Evolutionary conservation across 2,329 filamentous ascomycete species (phyloP), one percentile per base, ranked within the genome.

Genomic region (Tolypocladium ovalisporum): DNA sequence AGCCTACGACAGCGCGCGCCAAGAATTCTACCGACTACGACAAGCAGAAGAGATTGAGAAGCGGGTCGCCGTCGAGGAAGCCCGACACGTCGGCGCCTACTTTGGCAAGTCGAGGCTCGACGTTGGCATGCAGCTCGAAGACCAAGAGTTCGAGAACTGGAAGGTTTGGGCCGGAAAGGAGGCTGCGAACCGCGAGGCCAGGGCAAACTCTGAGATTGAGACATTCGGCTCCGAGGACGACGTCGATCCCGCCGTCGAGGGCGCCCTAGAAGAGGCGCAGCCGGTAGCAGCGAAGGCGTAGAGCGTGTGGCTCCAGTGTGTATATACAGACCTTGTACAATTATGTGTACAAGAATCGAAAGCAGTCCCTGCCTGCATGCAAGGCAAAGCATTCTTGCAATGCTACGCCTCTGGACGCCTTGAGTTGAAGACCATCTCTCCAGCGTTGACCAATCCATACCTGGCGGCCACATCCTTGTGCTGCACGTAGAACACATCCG

Each of bases 11-110:
- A 76, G 79, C 57, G 91, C 89, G 9, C 88, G 94, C 59, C 87
- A 86, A 63, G 93, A 99, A 71, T 96, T 97, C 74, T 99, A 99
- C 76, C 77, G 81, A 52, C 74, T 93, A 61, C 87, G 94, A 59
- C 87, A 96, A 65, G 79, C 84, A 59, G 86, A 95, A 65, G 91
- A 97, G 62, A 82, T 96, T 53, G 85, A 93, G 74, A 81, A 83
- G 64, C 85, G 92, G 64, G 81, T 99, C 59, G 89, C 93, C 9
- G 79, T 84, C 54, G 94, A 99, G 74, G 94, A 99, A 74, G 93
- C 94, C 34, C 78, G 85, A 61, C 83, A 88, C 65, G 87, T 88
- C 7, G 94, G 94, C 56, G 92, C 91, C 54, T 90, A 90, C 78
- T 97, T 97, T 70, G 90, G 90, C 70, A 88, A 87, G 72, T 79